Percentiles rank a stretch among this genome's conserved stretches.
These are phyloP conservation scores for Cryphonectria parasitica DNA, from an alignment of 2,329 filamentous ascomycete species.

Conservation along the genomic window DNA sequence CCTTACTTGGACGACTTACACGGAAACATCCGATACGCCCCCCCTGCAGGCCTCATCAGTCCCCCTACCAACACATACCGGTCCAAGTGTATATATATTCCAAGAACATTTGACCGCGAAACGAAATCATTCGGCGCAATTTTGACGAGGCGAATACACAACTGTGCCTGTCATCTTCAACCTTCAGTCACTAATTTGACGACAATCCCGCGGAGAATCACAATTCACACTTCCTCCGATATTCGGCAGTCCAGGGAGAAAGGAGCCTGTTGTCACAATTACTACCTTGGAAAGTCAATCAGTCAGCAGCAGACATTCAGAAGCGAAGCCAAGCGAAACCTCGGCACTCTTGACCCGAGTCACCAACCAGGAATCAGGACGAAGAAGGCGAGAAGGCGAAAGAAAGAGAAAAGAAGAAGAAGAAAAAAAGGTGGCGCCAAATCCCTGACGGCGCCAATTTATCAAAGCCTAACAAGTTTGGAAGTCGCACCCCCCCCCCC, in stretches of 20 bases:
- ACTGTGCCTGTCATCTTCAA: neutral
- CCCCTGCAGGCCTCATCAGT: neutral
- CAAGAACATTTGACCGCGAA: neutral
- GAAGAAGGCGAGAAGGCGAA: neutral
- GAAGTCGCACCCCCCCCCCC: neutral
- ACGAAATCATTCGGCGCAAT: neutral
- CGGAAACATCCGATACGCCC: slow-evolving; percentile 4
- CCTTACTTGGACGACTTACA: slow-evolving; percentile 15
- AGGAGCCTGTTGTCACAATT: neutral
- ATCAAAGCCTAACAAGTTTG: neutral
- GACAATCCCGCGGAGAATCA: neutral
- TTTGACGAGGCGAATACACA: neutral
- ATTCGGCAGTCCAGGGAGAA: slow-evolving; percentile 16
- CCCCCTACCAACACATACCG: neutral
- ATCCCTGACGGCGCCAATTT: neutral
- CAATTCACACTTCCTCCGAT: slow-evolving; percentile 12
- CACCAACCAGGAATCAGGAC: neutral
- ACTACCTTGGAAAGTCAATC: neutral
- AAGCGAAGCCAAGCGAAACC: neutral
- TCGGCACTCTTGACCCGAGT: neutral
- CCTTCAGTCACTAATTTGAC: neutral
- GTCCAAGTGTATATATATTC: neutral
- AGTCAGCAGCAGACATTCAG: neutral
- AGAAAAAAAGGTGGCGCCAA: neutral
- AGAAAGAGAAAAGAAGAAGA: neutral